Base-by-base conservation (phyloP, 768 basidiomycete genomes). In the Hysterangium stoloniferum region DNA sequence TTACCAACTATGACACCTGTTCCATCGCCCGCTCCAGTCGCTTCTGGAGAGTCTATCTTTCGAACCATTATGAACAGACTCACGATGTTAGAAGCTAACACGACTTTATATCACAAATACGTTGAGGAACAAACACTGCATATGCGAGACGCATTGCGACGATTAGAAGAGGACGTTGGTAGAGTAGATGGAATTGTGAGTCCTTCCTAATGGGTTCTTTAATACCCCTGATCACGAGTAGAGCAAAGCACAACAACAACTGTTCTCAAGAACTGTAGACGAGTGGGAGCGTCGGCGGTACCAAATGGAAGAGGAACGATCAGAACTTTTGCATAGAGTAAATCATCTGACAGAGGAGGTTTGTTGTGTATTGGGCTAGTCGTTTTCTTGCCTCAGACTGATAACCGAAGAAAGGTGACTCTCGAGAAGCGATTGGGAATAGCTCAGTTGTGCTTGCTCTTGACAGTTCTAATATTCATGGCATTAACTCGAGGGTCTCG, bases 1-100 rank as follows among this genome's bases (percentile, higher is more conserved):
- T 5, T 43, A 34, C 29, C 31, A 20, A 34, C 49, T 11, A 37
- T 51, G 12, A 27, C 53, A 6, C 42, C 49, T 27, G 25, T 52
- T 6, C 42, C 49, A 15, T 37, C 49, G 31, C 27, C 59, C 12
- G 45, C 53, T 3, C 19, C 44, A 22, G 24, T 43, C 35, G 42
- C 66, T 0, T 73, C 77, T 11, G 89, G 88, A 20, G 96, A 99
- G 63, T 94, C 91, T 1, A 93, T 99, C 56, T 98, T 96, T 59
- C 84, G 92, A 6, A 89, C 85, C 11, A 99, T 98, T 57, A 94
- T 94, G 81, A 95, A 96, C 58, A 83, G 93, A 6, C 74, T 99
- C 9, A 78, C 79, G 2, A 78, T 80, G 5, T 75, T 98, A 12
- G 94, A 98, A 64, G 76, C 77, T 7, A 96, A 94, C 58, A 86